These are phyloP conservation scores for Dactylorhiza incarnata DNA, from an alignment of 106 monocot species.

Conservation along the genomic window DNA sequence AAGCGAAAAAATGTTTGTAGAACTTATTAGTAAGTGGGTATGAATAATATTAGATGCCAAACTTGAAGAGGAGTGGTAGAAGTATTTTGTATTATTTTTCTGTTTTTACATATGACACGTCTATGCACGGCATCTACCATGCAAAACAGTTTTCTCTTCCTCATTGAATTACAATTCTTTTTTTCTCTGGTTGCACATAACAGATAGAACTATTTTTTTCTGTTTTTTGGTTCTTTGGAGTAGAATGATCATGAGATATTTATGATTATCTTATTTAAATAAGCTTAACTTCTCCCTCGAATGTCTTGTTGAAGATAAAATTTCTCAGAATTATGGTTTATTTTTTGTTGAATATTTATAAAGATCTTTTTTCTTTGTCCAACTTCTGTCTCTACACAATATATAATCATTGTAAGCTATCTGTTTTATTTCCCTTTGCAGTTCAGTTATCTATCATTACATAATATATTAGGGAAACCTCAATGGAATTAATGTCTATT, in stretches of 20 bases:
- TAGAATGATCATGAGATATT: not conserved
- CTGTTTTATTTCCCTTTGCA: not conserved
- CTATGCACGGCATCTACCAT: too few relatives aligned
- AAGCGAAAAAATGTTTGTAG: too few relatives aligned
- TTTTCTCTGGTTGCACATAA: too few relatives aligned
- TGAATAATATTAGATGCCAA: too few relatives aligned
- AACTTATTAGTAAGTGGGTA: too few relatives aligned
- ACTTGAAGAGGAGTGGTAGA: too few relatives aligned
- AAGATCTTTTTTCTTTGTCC: not conserved
- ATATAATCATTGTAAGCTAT: not conserved
- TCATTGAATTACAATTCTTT: too few relatives aligned
- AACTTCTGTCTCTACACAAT: not conserved
- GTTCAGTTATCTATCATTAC: not conserved
- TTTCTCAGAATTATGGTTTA: not conserved
- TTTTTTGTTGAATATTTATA: not conserved
- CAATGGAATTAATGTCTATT: not conserved
- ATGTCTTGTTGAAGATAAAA: not conserved
- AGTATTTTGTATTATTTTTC: too few relatives aligned
- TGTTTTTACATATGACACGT: too few relatives aligned
- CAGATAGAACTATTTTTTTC: not conserved
- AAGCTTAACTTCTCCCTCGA: not conserved
- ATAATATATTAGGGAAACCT: not conserved
- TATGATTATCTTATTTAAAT: not conserved
- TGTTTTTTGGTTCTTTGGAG: not conserved
- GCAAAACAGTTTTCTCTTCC: too few relatives aligned